Percentiles rank a stretch among this genome's conserved stretches.
phyloP scores from a whole-genome alignment of 2,329 filamentous ascomycete species.

The Lachnellula arida region DNA sequence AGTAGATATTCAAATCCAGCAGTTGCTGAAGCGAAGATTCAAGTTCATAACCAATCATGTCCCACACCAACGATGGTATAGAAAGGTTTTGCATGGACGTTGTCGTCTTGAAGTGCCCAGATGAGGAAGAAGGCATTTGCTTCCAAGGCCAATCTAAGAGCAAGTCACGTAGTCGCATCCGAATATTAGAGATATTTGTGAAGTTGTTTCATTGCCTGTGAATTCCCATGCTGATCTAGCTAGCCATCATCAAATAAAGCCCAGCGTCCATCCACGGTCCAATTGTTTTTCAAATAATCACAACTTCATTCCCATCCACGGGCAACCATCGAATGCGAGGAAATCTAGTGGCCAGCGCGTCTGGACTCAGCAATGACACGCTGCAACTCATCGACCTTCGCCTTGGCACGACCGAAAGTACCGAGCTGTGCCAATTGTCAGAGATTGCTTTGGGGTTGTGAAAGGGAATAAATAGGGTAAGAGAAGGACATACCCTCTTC shows the following conservation, averaged over 20 bases:
- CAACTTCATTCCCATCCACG: constrained; percentile 19
- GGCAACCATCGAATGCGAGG: constrained; percentile 4
- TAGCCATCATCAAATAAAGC: constrained; percentile 9
- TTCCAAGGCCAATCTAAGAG: not conserved
- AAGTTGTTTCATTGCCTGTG: constrained; percentile 21
- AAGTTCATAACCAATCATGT: not conserved
- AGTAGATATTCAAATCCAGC: not conserved
- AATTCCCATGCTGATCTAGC: constrained; percentile 13
- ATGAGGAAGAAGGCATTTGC: not conserved
- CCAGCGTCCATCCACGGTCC: constrained; percentile 10
- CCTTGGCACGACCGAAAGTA: constrained; percentile 98
- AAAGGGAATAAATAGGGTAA: not conserved
- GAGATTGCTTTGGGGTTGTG: not conserved
- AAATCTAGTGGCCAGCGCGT: constrained; percentile 63
- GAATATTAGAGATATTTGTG: constrained; percentile 1
- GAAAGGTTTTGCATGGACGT: not conserved
- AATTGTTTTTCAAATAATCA: constrained; percentile 15
- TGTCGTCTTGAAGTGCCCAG: not conserved
- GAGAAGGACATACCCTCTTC: constrained; percentile 73
- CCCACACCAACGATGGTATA: not conserved
- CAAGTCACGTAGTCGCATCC: too few relatives aligned
- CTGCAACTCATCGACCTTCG: constrained; percentile 99
- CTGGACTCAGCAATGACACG: constrained; percentile 96
- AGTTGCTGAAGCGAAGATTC: not conserved
- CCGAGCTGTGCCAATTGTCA: constrained; percentile 62